Base-by-base conservation (phyloP, 2,329 filamentous ascomycete species). In the Escovopsis weberi region DNA sequence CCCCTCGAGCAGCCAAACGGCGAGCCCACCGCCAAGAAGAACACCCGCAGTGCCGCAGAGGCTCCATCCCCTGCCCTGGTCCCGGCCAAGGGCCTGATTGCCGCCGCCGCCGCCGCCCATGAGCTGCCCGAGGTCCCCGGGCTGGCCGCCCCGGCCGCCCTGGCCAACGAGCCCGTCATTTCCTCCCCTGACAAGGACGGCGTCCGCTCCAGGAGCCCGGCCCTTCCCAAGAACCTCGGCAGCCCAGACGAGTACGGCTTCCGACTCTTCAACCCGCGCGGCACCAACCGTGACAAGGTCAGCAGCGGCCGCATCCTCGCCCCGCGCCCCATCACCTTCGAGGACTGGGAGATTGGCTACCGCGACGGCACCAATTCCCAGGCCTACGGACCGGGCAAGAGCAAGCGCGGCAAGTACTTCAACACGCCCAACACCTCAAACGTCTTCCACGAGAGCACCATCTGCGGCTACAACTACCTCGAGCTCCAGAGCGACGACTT, bases 311-410 rank as follows among this genome's bases (percentile, higher is more conserved):
- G 76, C 43, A 66, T 77, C 51, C 58, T 74, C 37, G 55, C 55
- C 4, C 72, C 72, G 10, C 60, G 59, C 6, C 48, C 65, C 0
- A 71, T 70, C 47, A 58, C 64, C 41, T 76, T 67, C 43, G 63
- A 70, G 33, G 59, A 69, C 8, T 61, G 67, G 44, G 72, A 78
- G 51, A 78, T 78, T 46, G 74, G 74, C 12, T 78, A 75, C 54
- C 66, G 70, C 19, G 74, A 78, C 50, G 74, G 71, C 4, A 67
- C 67, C 46, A 78, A 78, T 45, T 70, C 74, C 49, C 66, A 68
- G 28, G 64, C 64, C 45, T 69, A 72, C 44, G 69, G 23, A 3
- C 23, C 23, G 23, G 66, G 65, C 48, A 65, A 65, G 15, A 23
- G 23, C 12, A 68, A 69, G 46, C 64, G 73, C 40, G 72, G 72